Conservation (phyloP, 1,139 yeast genomes). For the Arxiozyma bovina region DNA sequence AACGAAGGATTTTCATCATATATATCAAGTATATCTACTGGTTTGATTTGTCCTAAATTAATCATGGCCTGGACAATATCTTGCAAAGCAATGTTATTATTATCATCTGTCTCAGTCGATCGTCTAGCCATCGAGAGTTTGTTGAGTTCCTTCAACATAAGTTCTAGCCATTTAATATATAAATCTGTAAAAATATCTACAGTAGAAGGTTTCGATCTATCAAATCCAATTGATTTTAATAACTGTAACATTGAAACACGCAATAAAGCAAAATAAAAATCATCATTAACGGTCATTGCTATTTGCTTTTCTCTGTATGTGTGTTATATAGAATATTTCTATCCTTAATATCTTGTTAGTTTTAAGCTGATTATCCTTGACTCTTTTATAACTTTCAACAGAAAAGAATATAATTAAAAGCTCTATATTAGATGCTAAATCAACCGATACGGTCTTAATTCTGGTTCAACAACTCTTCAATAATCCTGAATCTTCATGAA, state of each 20-base stretch:
- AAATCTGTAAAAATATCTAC: constrained; percentile 58
- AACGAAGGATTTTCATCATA: constrained; percentile 34
- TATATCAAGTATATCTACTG: constrained; percentile 36
- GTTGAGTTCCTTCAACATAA: constrained; percentile 38
- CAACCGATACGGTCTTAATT: neutral
- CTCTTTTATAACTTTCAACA: no score
- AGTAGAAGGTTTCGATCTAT: constrained; percentile 53
- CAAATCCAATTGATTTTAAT: constrained; percentile 64
- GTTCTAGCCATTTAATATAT: constrained; percentile 45
- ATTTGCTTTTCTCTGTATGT: neutral
- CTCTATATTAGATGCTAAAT: neutral
- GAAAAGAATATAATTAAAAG: neutral
- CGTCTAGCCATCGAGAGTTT: constrained; percentile 33
- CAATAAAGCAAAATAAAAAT: constrained; percentile 50
- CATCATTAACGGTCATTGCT: constrained; percentile 25
- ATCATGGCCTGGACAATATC: constrained; percentile 58
- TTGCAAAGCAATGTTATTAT: constrained; percentile 39
- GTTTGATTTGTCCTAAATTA: constrained; percentile 45
- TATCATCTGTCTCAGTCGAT: constrained; percentile 25
- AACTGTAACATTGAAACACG: constrained; percentile 60
- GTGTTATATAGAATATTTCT: neutral
- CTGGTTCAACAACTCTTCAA: neutral
- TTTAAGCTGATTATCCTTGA: neutral
- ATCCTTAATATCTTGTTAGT: neutral
- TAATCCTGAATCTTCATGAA: neutral